Base-by-base conservation (phyloP, 768 basidiomycete species). In the Rhizopogon rudus region DNA sequence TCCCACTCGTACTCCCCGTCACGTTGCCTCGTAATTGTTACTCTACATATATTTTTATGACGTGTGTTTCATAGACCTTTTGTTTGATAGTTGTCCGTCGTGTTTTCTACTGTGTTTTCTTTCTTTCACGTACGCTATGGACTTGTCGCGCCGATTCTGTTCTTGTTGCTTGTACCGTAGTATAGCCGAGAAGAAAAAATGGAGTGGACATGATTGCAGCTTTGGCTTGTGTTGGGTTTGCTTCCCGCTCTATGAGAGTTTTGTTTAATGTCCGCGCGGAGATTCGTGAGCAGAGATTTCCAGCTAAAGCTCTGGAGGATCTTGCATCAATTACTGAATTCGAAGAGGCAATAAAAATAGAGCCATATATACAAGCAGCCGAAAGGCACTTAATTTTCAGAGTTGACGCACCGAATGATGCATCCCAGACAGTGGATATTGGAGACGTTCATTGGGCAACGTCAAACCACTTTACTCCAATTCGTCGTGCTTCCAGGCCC, bases 141-240 rank as follows among this genome's bases (percentile, higher is more conserved):
- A 44, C 13, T 51, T 49, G 37, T 55, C 44, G 31, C 40, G 9
- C 16, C 16, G 51, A 65, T 55, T 41, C 12, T 58, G 29, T 4
- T 54, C 37, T 29, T 54, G 37, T 53, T 48, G 8, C 13, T 46
- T 44, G 64, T 54, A 59, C 37, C 49, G 44, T 53, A 56, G 53
- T 45, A 35, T 58, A 57, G 58, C 59, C 22, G 50, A 49, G 82
- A 81, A 57, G 88, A 92, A 70, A 79, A 88, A 54, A 88, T 87
- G 73, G 91, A 89, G 77, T 89, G 91, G 89, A 92, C 35, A 37
- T 37, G 10, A 37, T 37, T 37, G 35, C 10, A 13, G 2, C 31
- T 10, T 73, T 90, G 65, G 84, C 93, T 58, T 95, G 94, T 75
- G 71, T 95, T 7, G 31, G 9, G 31, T 25, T 25, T 25, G 4